Base-by-base conservation (phyloP, 2,329 filamentous ascomycete species). In the Aspergillus sp. region DNA sequence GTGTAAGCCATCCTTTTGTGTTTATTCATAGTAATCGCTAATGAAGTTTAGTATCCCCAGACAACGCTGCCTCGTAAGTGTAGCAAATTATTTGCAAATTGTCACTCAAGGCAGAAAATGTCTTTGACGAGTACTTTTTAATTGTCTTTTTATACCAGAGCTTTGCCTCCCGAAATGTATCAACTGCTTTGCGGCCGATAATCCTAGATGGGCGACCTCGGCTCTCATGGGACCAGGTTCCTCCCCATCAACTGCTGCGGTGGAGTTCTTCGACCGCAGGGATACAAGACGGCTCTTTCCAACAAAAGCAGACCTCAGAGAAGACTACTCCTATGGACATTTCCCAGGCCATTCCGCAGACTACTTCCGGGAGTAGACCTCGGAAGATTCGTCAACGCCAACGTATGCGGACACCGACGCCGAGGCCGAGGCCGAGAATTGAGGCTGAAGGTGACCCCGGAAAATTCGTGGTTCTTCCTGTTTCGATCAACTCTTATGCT, bases 11-110 rank as follows among this genome's bases (percentile, higher is more conserved):
- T 48, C 41, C 41, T 6, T 15, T 15, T 26, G 11, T 26, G 18
- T 24, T 36, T 15, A 12, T 15, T 2, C 24, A 36, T 34, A n/a
- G 30, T 42, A 15, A 30, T 39, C 15, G 24, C 39, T 62, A 55
- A 63, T 43, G 41, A 55, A 20, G 22, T 22, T 17, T 48, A 64
- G 62, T 48, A 49, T 51, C 42, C 52, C 52, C 22, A 59, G 51
- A 24, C 41, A 48, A 43, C 49, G n/a, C 17, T 17, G 20, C 30
- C 24, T 55, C 50, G 61, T 63, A 57, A 45, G 61, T 56, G 30
- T 18, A 15, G 39, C 50, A 30, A 22, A 55, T 44, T 26, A n/a
- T n/a, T 34, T 22, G n/a, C 39, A n/a, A 17, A 38, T 44, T 50
- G 11, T 34, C 20, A 30, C 26, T 9, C 9, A 9, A 30, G 26